These are phyloP conservation scores for Penicillium capsulatum DNA, from an alignment of 2,329 filamentous ascomycete genomes.

Conservation along the genomic window DNA sequence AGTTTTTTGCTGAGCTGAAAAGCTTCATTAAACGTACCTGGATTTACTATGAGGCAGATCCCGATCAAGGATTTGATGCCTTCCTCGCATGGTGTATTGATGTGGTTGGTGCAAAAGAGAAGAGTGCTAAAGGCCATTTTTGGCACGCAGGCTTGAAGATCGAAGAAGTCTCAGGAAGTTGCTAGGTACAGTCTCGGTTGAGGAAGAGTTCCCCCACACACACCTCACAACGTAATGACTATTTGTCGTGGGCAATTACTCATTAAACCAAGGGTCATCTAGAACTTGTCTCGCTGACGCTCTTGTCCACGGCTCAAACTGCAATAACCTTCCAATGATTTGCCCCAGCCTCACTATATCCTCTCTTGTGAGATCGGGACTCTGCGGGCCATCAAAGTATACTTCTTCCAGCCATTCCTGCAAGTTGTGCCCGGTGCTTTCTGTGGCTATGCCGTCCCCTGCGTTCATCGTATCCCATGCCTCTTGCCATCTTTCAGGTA, in stretches of 20 bases:
- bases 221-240: too few relatives aligned
- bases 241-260: too few relatives aligned
- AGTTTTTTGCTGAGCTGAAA: conserved; percentile 36
- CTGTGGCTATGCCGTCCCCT: conserved; percentile 1
- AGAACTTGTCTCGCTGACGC: conserved; percentile 25
- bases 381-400: conserved; percentile 34
- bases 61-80: conserved; percentile 15
- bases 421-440: conserved; percentile 20
- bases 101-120: conserved; percentile 19
- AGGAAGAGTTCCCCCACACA: too few relatives aligned
- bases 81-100: conserved; percentile 28
- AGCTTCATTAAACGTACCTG: conserved; percentile 31
- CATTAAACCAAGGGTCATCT: conserved; percentile 25
- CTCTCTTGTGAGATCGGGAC: conserved; percentile 19
- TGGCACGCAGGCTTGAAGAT: conserved; percentile 19
- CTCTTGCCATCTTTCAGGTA: conserved; percentile 35
- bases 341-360: conserved; percentile 23
- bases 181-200: too few relatives aligned
- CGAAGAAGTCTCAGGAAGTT: too few relatives aligned
- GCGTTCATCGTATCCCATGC: conserved; percentile 26
- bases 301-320: conserved; percentile 26
- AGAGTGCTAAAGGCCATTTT: conserved; percentile 22
- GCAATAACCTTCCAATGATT: conserved; percentile 23
- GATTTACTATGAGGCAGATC: conserved; percentile 14
- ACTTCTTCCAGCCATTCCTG: conserved; percentile 39